phyloP scores from a whole-genome alignment of 805 yeast genomes.

The Ogataea siamensis region DNA sequence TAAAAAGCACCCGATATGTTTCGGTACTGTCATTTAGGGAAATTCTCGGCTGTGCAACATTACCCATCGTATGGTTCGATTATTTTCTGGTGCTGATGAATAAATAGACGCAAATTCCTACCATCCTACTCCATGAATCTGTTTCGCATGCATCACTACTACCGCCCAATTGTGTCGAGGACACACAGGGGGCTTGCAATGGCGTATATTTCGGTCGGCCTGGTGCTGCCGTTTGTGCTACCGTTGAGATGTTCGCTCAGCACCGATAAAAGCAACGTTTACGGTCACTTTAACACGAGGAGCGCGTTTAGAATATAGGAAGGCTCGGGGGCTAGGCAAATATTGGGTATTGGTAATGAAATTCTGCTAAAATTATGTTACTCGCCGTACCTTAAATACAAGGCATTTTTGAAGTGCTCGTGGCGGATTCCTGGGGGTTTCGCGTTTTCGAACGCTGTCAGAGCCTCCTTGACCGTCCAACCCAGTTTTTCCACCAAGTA shows the following conservation, averaged over 20 bases:
- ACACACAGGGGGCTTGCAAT: slow-evolving; percentile 28
- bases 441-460: slow-evolving; percentile 54
- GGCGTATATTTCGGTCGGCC: slow-evolving; percentile 33
- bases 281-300: slow-evolving; percentile 32
- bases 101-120: slow-evolving; percentile 7
- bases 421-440: slow-evolving; percentile 75
- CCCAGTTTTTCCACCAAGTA: slow-evolving; percentile 60
- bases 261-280: slow-evolving; percentile 16
- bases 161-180: slow-evolving; percentile 14
- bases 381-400: slow-evolving; percentile 59
- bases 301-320: slow-evolving; percentile 33
- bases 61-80: slow-evolving; percentile 9
- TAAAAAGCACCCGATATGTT: slow-evolving; percentile 2
- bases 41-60: slow-evolving; percentile 4
- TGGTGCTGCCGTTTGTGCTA: slow-evolving; percentile 35
- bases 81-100: slow-evolving; percentile 8
- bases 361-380: slow-evolving; percentile 1
- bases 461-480: slow-evolving; percentile 61
- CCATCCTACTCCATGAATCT: background rate
- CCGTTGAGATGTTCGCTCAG: slow-evolving; percentile 32
- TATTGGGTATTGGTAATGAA: slow-evolving; percentile 7
- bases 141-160: slow-evolving; percentile 1
- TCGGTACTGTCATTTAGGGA: slow-evolving; percentile 4
- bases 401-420: slow-evolving; percentile 71
- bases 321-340: background rate